These are phyloP conservation scores for Scutellaria minor DNA, from an alignment of 257 asterid genomes.

Conservation along the genomic window DNA sequence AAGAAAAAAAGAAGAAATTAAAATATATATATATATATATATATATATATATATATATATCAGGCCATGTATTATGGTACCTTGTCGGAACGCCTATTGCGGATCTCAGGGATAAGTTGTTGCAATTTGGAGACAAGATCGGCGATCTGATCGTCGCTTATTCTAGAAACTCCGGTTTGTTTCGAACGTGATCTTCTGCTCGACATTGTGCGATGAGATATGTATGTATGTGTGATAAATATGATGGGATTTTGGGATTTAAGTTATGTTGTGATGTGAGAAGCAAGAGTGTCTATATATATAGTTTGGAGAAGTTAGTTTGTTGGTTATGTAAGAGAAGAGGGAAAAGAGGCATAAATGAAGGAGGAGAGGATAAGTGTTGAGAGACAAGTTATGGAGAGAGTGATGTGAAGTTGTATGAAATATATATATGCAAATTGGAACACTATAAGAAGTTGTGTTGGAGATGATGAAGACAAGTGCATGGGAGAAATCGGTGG, in stretches of 20 bases:
- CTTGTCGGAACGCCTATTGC: constrained; percentile 64
- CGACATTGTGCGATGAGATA: constrained; percentile 51
- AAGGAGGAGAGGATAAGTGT: constrained; percentile 30
- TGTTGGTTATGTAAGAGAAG: constrained; percentile 14
- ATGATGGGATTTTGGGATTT: neutral
- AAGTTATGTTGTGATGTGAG: neutral
- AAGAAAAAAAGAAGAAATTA: neutral
- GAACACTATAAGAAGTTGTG: constrained; percentile 41
- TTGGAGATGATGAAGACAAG: constrained; percentile 64
- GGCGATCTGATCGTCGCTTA: constrained; percentile 74
- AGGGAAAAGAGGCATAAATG: constrained; percentile 35
- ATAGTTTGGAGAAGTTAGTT: neutral
- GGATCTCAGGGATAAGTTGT: constrained; percentile 67
- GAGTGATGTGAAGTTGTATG: constrained; percentile 35
- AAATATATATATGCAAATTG: constrained; percentile 8
- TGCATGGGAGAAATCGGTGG: constrained; percentile 73
- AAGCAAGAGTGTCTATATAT: neutral
- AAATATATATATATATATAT: too few species aligned
- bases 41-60: too few species aligned
- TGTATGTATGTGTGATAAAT: neutral
- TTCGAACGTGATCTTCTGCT: constrained; percentile 75
- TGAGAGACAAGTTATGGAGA: constrained; percentile 55
- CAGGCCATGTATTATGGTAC: constrained; percentile 31
- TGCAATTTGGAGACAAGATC: constrained; percentile 73
- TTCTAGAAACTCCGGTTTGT: constrained; percentile 56